A percentile compares a stretch with the other conserved stretches of the same genome.
Evolutionary conservation across 2,329 filamentous ascomycete genomes (phyloP).

Genomic region (Phialocephala subalpina): DNA sequence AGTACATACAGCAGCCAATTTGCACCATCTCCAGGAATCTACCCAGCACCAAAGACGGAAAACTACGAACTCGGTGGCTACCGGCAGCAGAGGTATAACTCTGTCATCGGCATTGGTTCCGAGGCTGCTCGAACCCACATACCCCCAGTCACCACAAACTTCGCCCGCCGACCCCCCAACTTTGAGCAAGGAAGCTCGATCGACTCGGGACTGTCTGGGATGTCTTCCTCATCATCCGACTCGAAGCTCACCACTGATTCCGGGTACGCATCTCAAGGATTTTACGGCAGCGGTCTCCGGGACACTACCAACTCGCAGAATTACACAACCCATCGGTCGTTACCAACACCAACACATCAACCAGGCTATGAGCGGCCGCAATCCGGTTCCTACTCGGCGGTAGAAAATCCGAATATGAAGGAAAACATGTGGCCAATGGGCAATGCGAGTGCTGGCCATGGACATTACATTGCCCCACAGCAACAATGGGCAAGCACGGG

Average conservation of each 20-base stretch:
- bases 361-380: constrained; percentile 31
- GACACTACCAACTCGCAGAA: constrained; percentile 32
- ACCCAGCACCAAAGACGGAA: constrained; percentile 37
- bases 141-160: constrained; percentile 32
- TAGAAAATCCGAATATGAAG: constrained; percentile 31
- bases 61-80: constrained; percentile 35
- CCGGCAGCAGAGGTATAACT: constrained; percentile 37
- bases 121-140: constrained; percentile 32
- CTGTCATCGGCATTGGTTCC: constrained; percentile 35
- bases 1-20: constrained; percentile 34
- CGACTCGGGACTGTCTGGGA: constrained; percentile 37
- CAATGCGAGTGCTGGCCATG: constrained; percentile 40
- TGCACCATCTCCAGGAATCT: constrained; percentile 33
- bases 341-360: constrained; percentile 38
- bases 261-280: constrained; percentile 39
- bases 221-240: constrained; percentile 36
- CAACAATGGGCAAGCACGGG: constrained; percentile 41
- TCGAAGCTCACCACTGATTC: constrained; percentile 40
- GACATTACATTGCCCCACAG: constrained; percentile 39
- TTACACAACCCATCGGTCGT: constrained; percentile 34
- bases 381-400: constrained; percentile 27
- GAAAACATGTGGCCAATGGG: constrained; percentile 40
- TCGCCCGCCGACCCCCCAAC: constrained; percentile 35
- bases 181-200: constrained; percentile 36
- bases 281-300: constrained; percentile 29